These are phyloP conservation scores for Elsinoe arachidis DNA, from an alignment of 2,329 filamentous ascomycete genomes.

Conservation along the genomic window DNA sequence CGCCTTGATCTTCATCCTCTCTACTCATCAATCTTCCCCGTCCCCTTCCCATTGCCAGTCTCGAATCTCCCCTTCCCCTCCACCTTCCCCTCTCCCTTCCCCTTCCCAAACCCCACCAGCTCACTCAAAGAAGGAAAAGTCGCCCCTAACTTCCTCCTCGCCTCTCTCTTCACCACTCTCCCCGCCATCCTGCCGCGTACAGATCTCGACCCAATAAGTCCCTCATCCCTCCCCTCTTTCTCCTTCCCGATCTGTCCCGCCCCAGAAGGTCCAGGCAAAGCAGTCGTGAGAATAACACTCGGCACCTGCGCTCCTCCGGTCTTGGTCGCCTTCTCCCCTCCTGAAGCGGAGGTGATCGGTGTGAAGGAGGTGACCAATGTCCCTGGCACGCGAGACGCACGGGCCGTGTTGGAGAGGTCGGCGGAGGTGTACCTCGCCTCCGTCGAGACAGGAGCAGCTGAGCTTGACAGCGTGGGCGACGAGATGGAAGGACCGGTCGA, in stretches of 20 bases:
- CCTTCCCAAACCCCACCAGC: neutral
- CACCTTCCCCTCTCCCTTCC: neutral
- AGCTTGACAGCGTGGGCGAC: too few relatives aligned
- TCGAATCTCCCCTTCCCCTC: neutral
- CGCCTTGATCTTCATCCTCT: neutral
- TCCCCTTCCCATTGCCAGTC: neutral
- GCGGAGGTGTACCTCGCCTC: neutral
- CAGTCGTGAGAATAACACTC: neutral
- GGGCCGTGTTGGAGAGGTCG: neutral
- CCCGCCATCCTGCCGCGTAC: neutral
- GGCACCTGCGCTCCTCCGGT: neutral
- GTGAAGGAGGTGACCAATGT: neutral
- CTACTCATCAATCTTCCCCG: neutral
- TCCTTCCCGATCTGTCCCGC: neutral
- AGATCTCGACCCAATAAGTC: neutral
- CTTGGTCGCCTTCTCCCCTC: neutral
- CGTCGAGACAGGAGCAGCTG: neutral
- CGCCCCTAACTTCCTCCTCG: constrained; percentile 8
- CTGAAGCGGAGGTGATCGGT: neutral
- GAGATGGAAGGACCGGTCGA: neutral
- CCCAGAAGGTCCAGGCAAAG: neutral
- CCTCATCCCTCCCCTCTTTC: neutral
- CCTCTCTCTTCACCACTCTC: neutral
- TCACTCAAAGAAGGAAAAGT: neutral
- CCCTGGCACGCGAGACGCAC: neutral